Base-by-base conservation (phyloP, 305 asterid species). In the Fraxinus paxiana region DNA sequence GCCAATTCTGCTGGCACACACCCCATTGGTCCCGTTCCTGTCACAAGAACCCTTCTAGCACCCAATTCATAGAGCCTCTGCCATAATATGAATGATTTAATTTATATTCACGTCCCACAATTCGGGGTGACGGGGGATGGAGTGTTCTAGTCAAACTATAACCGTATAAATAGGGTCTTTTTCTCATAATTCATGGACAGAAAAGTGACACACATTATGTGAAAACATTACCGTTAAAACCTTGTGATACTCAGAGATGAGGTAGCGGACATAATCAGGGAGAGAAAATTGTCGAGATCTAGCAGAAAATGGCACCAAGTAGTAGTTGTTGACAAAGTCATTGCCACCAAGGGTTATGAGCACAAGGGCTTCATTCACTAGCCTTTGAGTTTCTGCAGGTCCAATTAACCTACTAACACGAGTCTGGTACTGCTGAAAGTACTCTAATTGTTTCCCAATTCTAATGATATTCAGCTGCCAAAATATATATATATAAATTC, bases 1-100 rank as follows among this genome's bases (percentile, higher is more conserved):
- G 97, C 97, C 84, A 91, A 80, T 88, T 90, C 95, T 18, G 94
- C 93, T 15, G 97, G 97, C n/a, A 91, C 95, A 33, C 97, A 92
- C 2, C 97, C 97, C 73, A 92, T 38, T 10, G 97, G 92, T 75
- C 97, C 97, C 0, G 97, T 91, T 35, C 97, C 97, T n/a, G 95
- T 92, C 82, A 90, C 97, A 12, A 91, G 48, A 17, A 91, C 94
- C 79, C 91, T 83, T 56, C 94, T 87, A n/a, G 87, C 90, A 81
- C 97, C 97, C 90, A 92, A 80, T 4, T 92, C 93, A 83, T 89
- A 85, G 77, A 90, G 9, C 72, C 28, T 89, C 97, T 89, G 86
- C 87, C 38, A 67, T 28, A 26, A 13, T 28, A 28, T 61, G 15
- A 48, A 67, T 30, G n/a, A 63, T 10, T 24, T 9, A 20, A 22